Evolutionary conservation across 768 basidiomycete genomes (phyloP).

Genomic region (Phylloporus rhodoxanthus): DNA sequence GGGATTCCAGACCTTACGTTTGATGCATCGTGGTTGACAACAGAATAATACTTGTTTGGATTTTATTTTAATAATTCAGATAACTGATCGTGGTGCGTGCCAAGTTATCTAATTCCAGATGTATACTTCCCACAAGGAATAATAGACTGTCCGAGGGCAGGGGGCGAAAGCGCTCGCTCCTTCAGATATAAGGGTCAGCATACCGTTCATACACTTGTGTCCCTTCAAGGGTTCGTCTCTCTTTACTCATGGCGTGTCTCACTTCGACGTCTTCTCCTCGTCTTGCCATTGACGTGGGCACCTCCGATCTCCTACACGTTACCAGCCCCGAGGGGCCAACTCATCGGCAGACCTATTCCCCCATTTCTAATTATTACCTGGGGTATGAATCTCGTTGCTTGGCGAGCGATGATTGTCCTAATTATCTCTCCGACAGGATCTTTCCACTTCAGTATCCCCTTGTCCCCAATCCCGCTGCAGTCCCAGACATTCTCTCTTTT

Average conservation of each 20-base stretch:
- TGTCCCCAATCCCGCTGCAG: not conserved
- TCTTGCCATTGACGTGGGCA: not conserved
- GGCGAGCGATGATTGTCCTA: not conserved
- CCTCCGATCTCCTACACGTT: not conserved
- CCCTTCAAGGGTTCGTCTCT: not conserved
- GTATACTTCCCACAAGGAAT: not conserved
- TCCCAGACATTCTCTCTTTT: not conserved
- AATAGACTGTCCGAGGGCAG: not conserved
- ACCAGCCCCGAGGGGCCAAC: not conserved
- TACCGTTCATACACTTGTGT: not conserved
- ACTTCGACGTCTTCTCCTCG: not conserved
- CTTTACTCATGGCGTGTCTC: not conserved
- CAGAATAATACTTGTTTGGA: not conserved
- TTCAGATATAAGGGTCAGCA: not conserved
- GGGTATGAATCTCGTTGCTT: constrained; percentile 2
- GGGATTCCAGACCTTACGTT: not conserved
- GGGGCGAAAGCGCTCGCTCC: not conserved
- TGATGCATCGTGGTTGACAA: not conserved
- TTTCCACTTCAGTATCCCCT: not conserved
- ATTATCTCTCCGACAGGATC: not conserved
- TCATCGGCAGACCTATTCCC: not conserved
- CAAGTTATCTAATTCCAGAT: not conserved
- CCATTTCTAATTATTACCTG: not conserved
- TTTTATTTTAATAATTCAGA: not conserved
- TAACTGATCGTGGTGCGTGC: not conserved